Base-by-base conservation (phyloP, 78 protist species). In the Cavenderia fasciculata region DNA sequence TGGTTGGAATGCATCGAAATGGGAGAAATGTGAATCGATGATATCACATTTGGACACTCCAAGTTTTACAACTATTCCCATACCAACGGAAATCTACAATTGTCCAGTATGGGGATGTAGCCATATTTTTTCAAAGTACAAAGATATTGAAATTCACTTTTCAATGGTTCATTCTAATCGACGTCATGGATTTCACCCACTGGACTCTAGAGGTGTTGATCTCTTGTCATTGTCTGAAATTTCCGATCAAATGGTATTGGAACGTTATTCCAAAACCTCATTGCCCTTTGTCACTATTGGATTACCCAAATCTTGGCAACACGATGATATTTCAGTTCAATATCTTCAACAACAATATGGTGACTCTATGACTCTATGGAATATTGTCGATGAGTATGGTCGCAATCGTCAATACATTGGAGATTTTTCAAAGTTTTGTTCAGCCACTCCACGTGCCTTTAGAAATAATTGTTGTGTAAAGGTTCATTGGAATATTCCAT, bases 231-330 rank as follows among this genome's bases (percentile, higher is more conserved):
- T 38, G 0, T 23, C 38, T 8, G 69, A 79, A 19, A n/a, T 49
- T 2, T 65, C 88, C 2, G 88, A 79, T 41, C 12, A 29, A 66
- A 29, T 31, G 1, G 5, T 59, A 36, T 16, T 79, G 41, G 59
- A 63, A 25, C 41, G 76, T 14, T 49, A 65, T 12, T 63, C 88
- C 1, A 23, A 66, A 2, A 63, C 75, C 31, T 62, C 74, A 34
- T 23, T 36, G 12, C 88, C 88, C 7, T 14, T 54, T 1, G 23
- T 79, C 4, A 49, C 66, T 18, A 40, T n/a, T 38, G 88, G 88
- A 40, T 7, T 79, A 25, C 88, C 88, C 40, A 46, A 65, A 54
- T 46, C 56, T 4, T 79, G 88, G 88, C 51, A 66, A n/a, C 34
- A 40, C 16, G 49, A 66, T 40, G 51, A 49, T 34, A 54, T 29